Evolutionary conservation across 768 basidiomycete genomes (phyloP).

Genomic region (Serendipita sp.): DNA sequence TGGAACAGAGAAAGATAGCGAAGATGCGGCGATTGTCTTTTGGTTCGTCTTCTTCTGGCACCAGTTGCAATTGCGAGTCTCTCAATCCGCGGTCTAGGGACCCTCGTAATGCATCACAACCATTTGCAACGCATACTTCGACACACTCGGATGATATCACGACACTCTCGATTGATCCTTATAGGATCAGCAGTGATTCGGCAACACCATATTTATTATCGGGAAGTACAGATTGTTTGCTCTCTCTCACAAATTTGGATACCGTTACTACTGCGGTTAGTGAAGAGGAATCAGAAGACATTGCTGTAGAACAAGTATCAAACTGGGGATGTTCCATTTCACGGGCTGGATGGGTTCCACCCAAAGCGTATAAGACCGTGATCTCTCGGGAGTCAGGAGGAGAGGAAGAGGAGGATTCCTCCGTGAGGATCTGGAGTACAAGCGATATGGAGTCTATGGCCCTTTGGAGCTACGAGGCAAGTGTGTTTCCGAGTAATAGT

Average conservation of each 20-base stretch:
- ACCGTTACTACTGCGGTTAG: slow-evolving; percentile 12
- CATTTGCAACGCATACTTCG: slow-evolving; percentile 59
- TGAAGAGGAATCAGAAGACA: slow-evolving; percentile 70
- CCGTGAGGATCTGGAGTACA: slow-evolving; percentile 48
- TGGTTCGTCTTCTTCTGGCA: slow-evolving; percentile 35
- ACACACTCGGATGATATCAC: slow-evolving; percentile 94
- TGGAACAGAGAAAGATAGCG: slow-evolving; percentile 65
- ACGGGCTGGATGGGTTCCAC: slow-evolving; percentile 52
- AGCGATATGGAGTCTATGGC: slow-evolving; percentile 95
- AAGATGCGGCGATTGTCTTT: slow-evolving; percentile 72
- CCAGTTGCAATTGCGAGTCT: no score
- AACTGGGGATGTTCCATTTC: slow-evolving; percentile 75
- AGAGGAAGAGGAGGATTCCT: not conserved
- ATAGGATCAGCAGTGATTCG: slow-evolving; percentile 13
- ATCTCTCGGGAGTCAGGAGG: slow-evolving; percentile 12
- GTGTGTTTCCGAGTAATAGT: no score
- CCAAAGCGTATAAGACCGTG: not conserved
- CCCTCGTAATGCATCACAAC: slow-evolving; percentile 55
- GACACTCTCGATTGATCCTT: slow-evolving; percentile 40
- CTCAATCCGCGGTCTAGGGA: slow-evolving; percentile 69
- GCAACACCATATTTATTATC: slow-evolving; percentile 42
- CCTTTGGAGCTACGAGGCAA: slow-evolving; percentile 61
- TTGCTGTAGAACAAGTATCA: slow-evolving; percentile 64
- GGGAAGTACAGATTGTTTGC: slow-evolving; percentile 68
- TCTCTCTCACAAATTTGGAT: slow-evolving; percentile 51